A percentile compares a stretch with the other conserved stretches of the same genome.
Evolutionary conservation across 495 filamentous ascomycete genomes (phyloP).

Genomic region (Aspergillus sclerotiicarbonarius): DNA sequence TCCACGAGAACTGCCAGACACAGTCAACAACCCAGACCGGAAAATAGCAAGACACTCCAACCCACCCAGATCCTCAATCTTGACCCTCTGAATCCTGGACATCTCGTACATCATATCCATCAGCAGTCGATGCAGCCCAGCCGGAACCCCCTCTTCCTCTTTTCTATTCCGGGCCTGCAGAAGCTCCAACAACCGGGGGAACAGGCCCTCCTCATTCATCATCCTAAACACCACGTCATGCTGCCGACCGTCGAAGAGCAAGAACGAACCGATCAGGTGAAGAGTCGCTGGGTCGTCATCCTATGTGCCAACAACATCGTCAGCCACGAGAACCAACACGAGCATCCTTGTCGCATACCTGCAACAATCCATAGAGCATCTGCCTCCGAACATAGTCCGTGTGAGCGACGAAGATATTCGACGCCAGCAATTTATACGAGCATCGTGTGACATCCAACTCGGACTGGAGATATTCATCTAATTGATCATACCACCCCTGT

Average conservation of each 20-base stretch:
- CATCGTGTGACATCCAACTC: conserved; percentile 85
- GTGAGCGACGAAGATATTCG: conserved; percentile 68
- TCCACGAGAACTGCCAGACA: conserved; percentile 58
- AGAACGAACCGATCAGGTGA: conserved; percentile 77
- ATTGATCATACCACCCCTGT: not conserved
- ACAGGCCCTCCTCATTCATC: conserved; percentile 84
- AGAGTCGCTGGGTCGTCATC: conserved; percentile 78
- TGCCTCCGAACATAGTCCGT: conserved; percentile 87
- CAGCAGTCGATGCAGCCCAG: conserved; percentile 72
- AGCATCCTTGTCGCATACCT: conserved; percentile 48
- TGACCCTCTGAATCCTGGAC: conserved; percentile 85
- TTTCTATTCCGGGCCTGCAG: conserved; percentile 59
- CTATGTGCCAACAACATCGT: conserved; percentile 27
- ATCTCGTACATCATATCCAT: conserved; percentile 95
- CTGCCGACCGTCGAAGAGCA: conserved; percentile 85
- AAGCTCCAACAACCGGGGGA: conserved; percentile 78
- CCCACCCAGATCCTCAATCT: conserved; percentile 71
- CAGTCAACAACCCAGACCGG: conserved; percentile 14
- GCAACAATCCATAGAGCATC: conserved; percentile 86
- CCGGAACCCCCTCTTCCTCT: conserved; percentile 61
- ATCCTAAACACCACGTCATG: conserved; percentile 76
- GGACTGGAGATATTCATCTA: conserved; percentile 76
- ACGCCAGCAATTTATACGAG: conserved; percentile 76
- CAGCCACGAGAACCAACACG: conserved; percentile 65
- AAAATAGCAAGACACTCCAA: conserved; percentile 6